Base-by-base conservation (phyloP, 192 early-diverging fungal species). In the Jimgerdemannia flammicorona region DNA sequence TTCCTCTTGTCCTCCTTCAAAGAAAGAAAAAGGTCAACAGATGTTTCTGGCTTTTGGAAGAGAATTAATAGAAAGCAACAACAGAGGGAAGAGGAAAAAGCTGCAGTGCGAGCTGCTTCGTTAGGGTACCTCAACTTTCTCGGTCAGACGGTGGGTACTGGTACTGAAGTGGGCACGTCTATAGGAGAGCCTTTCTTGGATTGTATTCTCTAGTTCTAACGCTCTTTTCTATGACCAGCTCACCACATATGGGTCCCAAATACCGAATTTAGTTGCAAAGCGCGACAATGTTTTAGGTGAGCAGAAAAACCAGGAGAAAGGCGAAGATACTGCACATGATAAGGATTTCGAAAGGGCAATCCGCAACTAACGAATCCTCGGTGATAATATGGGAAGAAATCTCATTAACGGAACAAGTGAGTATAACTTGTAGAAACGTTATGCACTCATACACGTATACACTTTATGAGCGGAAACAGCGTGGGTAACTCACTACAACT, bases 181-280 rank as follows among this genome's bases (percentile, higher is more conserved):
- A 39, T 76, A 49, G 64, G 67, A 72, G 70, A 43, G 70, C 43
- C 70, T 59, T 59, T 59, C 49, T 59, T 59, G 43, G 59, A 72
- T 72, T 41, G 8, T 65, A 72, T 72, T 76, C 70, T 17, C 69
- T 70, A 70, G 41, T 75, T 75, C 44, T 72, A 73, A 41, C 20
- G 71, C 75, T 63, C 71, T 49, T 76, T 76, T 69, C 70, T 76
- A 70, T 59, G 42, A 72, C 64, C 59, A 76, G 59, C 75, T 76
- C 66, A 65, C 70, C 29, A 69, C 44, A 76, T 76, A 76, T 72
- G 70, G 49, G 49, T 59, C 49, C 49, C 75, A 64, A 69, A 71
- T 75, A 18, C 66, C 63, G 72, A 73, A 73, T 59, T 59, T 59
- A 59, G 49, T 59, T 59, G 49, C 49, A 59, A 59, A 59, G 14